Evolutionary conservation across 768 basidiomycete species (phyloP).

Genomic region (Suillus fuscotomentosus): DNA sequence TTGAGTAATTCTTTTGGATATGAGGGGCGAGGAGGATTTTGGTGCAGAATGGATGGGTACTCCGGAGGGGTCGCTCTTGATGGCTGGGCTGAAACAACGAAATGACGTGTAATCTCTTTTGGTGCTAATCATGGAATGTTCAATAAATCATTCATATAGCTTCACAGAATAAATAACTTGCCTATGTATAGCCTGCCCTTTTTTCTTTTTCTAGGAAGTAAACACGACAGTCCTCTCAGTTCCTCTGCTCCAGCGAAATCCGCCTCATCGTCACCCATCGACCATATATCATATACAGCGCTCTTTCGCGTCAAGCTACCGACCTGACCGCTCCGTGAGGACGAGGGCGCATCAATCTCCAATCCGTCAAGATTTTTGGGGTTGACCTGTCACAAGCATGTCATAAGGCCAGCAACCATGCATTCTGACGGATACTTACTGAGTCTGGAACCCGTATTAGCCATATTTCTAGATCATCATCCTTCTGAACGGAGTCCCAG

Average conservation of each 20-base stretch:
- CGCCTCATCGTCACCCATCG: constrained; percentile 42
- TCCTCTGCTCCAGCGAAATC: constrained; percentile 57
- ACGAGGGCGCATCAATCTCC: constrained; percentile 43
- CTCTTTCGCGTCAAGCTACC: constrained; percentile 55
- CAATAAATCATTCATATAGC: not conserved
- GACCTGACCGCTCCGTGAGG: constrained; percentile 39
- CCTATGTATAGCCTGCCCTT: constrained; percentile 59
- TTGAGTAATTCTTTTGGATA: constrained; percentile 62
- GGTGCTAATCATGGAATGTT: constrained; percentile 43
- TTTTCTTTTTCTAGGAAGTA: constrained; percentile 64
- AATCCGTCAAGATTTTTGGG: constrained; percentile 58
- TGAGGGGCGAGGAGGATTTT: constrained; percentile 54
- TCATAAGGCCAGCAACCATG: not conserved
- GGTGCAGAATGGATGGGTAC: constrained; percentile 23
- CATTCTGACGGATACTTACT: constrained; percentile 39
- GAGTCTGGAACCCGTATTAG: constrained; percentile 66
- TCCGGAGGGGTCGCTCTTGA: constrained; percentile 22
- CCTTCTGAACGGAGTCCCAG: constrained; percentile 60
- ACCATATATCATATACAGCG: constrained; percentile 65
- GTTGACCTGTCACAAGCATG: constrained; percentile 48
- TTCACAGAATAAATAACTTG: constrained; percentile 22
- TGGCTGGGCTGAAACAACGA: constrained; percentile 57
- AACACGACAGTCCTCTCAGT: constrained; percentile 54
- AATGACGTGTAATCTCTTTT: constrained; percentile 53
- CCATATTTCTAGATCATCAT: constrained; percentile 66